phyloP scores from a whole-genome alignment of 1,284 basidiomycete genomes.

The Tranzscheliella williamsii region DNA sequence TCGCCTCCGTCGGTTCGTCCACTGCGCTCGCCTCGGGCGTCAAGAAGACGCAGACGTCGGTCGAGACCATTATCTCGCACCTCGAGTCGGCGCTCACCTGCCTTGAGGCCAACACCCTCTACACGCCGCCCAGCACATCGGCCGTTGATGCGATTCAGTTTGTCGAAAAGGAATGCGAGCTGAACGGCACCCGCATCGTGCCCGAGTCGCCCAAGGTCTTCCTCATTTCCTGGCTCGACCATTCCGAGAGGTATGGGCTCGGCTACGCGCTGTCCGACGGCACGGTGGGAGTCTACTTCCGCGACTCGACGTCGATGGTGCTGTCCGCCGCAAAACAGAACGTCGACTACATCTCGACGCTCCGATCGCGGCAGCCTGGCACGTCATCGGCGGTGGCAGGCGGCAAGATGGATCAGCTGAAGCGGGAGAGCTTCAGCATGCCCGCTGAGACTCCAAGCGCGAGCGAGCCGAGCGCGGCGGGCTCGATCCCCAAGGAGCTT shows the following conservation, averaged over 20 bases:
- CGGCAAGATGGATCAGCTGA: conserved; percentile 36
- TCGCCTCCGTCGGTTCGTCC: conserved; percentile 21
- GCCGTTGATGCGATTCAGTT: conserved; percentile 14
- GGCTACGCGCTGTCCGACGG: conserved; percentile 95
- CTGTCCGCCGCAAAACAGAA: conserved; percentile 81
- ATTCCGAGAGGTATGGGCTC: conserved; percentile 98
- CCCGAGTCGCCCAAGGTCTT: conserved; percentile 78
- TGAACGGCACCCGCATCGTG: conserved; percentile 62
- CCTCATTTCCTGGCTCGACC: conserved; percentile 96
- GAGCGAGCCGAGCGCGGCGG: background rate
- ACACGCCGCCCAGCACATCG: conserved; percentile 64
- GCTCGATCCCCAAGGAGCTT: conserved; percentile 37
- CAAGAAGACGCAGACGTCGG: conserved; percentile 24
- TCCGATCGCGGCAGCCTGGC: conserved; percentile 8
- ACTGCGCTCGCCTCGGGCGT: conserved; percentile 12
- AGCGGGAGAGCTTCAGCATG: conserved; percentile 43
- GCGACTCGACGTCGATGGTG: conserved; percentile 85
- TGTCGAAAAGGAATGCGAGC: conserved; percentile 27
- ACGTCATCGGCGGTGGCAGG: background rate
- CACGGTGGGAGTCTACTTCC: conserved; percentile 91
- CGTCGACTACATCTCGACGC: conserved; percentile 49
- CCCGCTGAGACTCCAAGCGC: conserved; percentile 1
- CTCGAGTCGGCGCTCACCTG: conserved; percentile 73
- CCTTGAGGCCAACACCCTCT: conserved; percentile 68
- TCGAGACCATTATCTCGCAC: conserved; percentile 66